These are phyloP conservation scores for Aspergillus sp. DNA, from an alignment of 2,329 filamentous ascomycete species.

Conservation along the genomic window DNA sequence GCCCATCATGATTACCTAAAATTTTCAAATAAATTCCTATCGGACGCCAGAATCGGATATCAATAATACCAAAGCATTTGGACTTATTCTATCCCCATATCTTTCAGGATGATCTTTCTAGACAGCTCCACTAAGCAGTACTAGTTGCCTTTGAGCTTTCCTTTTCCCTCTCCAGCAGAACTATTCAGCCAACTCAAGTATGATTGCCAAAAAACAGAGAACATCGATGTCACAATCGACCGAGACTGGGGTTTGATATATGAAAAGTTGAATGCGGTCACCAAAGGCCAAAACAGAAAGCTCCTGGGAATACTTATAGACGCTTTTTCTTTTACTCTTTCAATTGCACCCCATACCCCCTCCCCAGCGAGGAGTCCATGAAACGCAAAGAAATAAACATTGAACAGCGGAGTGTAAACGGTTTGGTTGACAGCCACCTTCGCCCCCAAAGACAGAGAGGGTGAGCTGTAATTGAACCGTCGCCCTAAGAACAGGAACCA, in stretches of 20 bases:
- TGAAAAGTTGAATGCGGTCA: slow-evolving; percentile 1
- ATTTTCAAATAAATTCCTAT: too few relatives aligned
- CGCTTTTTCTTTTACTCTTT: neutral
- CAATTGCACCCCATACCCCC: neutral
- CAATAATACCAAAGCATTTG: too few relatives aligned
- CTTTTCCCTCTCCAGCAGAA: neutral
- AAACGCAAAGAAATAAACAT: neutral
- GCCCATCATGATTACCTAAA: too few relatives aligned
- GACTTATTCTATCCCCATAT: too few relatives aligned
- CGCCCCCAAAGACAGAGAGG: neutral
- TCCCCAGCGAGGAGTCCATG: slow-evolving; percentile 1
- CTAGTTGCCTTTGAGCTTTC: neutral
- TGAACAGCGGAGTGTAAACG: neutral
- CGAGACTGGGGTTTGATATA: neutral
- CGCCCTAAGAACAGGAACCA: slow-evolving; percentile 5
- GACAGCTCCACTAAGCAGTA: neutral
- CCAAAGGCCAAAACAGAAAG: slow-evolving; percentile 1
- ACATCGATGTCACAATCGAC: neutral
- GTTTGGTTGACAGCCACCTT: neutral
- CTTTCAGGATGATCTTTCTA: too few relatives aligned
- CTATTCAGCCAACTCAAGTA: slow-evolving; percentile 5
- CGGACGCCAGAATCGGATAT: neutral
- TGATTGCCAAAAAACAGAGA: neutral
- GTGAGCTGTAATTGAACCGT: slow-evolving; percentile 1
- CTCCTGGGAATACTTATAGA: slow-evolving; percentile 3